Conservation (phyloP, 2,329 filamentous ascomycete genomes). For the Orbilia ellipsospora region DNA sequence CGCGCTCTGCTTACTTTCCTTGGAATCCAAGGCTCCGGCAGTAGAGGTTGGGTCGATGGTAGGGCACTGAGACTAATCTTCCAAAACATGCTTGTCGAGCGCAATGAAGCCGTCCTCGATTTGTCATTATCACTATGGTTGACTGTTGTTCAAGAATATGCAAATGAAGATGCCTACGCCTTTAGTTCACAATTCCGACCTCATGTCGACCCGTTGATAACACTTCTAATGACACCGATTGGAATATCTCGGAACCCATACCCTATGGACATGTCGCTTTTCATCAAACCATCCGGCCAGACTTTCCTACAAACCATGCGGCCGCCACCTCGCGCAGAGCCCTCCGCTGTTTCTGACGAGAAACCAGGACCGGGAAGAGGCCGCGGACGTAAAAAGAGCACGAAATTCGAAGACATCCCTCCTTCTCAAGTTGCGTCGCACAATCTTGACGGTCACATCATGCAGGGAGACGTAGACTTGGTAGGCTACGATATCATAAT, state of each 20-base stretch:
- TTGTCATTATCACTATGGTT: conserved; percentile 89
- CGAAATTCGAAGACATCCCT: conserved; percentile 79
- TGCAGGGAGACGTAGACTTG: conserved; percentile 94
- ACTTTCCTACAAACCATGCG: conserved; percentile 71
- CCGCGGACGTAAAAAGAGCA: conserved; percentile 75
- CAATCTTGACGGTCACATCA: conserved; percentile 97
- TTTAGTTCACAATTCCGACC: conserved; percentile 78
- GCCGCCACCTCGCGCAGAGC: conserved; percentile 51
- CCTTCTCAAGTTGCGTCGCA: conserved; percentile 75
- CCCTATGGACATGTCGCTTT: conserved; percentile 87
- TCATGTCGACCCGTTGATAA: conserved; percentile 83
- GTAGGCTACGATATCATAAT: conserved; percentile 90
- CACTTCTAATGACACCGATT: conserved; percentile 87
- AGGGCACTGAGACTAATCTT: conserved; percentile 88
- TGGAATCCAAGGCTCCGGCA: conserved; percentile 80
- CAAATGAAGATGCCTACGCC: conserved; percentile 70
- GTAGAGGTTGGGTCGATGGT: conserved; percentile 91
- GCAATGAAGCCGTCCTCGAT: conserved; percentile 77
- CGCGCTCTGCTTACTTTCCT: conserved; percentile 94
- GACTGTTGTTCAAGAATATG: conserved; percentile 77
- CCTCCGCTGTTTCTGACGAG: conserved; percentile 62
- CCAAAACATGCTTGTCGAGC: conserved; percentile 93
- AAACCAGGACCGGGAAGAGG: conserved; percentile 72
- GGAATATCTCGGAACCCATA: conserved; percentile 91
- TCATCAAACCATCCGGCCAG: conserved; percentile 92